Base-by-base conservation (phyloP, 345 rosid species). In the Abelmoschus esculentus region DNA sequence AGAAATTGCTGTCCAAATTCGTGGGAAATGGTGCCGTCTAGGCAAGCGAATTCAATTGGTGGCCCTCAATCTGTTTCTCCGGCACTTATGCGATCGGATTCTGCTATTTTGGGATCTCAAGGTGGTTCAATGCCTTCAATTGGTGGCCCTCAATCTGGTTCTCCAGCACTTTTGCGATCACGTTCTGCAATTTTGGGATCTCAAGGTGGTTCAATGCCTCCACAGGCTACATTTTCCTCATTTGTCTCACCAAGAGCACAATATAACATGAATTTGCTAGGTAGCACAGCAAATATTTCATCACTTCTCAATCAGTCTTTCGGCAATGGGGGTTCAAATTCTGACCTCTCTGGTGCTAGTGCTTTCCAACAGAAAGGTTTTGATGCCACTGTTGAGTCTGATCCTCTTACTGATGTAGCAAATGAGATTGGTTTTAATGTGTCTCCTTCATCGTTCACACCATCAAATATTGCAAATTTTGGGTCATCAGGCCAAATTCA, bases 81-180 rank as follows among this genome's bases (percentile, higher is more conserved):
- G 57, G 78, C 86, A 2, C 86, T 87, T 61, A 64, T 87, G 84
- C 78, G 90, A 68, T 80, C 91, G 0, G 85, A 83, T 69, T 85
- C 96, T 0, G 89, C 87, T 15, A 77, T 87, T 80, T 55, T 85
- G 73, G 96, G 96, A 66, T 75, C 82, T 70, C 91, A 89, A 77
- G 90, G 90, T 28, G 87, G 84, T 71, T 22, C 81, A 13, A 29
- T 83, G 76, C 73, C 86, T 76, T 42, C 46, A 9, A 42, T 42
- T 9, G 46, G 46, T 76, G 86, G 85, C 61, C 75, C 88, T 66
- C 95, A 78, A 74, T 77, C 89, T 71, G 83, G 78, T 70, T 60
- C 91, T 12, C 81, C 91, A 52, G 80, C 86, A 2, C 86, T 87
- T 60, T 60, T 87, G 84, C 78, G 91, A 66, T 80, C 91, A 0